A percentile compares a stretch with the other conserved stretches of the same genome.
These are phyloP conservation scores for Aaosphaeria arxii DNA, from an alignment of 2,329 filamentous ascomycete species.

Conservation along the genomic window DNA sequence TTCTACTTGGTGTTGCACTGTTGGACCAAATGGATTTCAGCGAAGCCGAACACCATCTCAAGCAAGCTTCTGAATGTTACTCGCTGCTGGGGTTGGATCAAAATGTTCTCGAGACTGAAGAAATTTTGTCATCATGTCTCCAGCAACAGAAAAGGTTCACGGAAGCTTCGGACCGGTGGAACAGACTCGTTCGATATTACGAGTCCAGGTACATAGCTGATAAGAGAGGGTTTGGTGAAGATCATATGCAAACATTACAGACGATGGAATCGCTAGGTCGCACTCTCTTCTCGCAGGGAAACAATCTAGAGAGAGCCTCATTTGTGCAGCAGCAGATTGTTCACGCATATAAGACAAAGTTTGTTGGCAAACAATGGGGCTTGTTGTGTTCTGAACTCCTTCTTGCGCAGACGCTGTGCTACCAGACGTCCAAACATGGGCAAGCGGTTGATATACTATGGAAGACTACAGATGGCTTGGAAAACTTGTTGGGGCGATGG, in stretches of 20 bases:
- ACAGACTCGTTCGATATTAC: too few species aligned
- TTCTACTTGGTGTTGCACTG: too few species aligned
- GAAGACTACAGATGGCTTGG: not conserved
- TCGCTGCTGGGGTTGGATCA: too few species aligned
- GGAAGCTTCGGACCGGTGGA: too few species aligned
- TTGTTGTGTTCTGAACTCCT: too few species aligned
- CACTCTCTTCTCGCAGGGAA: not conserved
- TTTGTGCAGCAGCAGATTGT: not conserved
- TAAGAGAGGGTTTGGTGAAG: conserved; percentile 2
- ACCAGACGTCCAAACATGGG: not conserved
- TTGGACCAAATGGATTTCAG: too few species aligned
- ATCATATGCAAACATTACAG: conserved; percentile 1
- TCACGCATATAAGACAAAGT: conserved; percentile 1
- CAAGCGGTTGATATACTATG: not conserved
- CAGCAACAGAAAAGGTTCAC: too few species aligned
- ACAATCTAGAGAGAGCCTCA: not conserved
- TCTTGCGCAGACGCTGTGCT: conserved; percentile 3
- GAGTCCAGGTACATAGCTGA: too few species aligned
- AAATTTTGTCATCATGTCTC: too few species aligned
- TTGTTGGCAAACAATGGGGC: conserved; percentile 2
- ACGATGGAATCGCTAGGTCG: not conserved
- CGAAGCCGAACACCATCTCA: too few species aligned
- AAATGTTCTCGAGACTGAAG: too few species aligned
- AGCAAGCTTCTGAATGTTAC: not conserved
- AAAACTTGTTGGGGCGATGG: conserved; percentile 3